Conservation (phyloP, 371 early-diverging fungal species). For the Mucor indicus region DNA sequence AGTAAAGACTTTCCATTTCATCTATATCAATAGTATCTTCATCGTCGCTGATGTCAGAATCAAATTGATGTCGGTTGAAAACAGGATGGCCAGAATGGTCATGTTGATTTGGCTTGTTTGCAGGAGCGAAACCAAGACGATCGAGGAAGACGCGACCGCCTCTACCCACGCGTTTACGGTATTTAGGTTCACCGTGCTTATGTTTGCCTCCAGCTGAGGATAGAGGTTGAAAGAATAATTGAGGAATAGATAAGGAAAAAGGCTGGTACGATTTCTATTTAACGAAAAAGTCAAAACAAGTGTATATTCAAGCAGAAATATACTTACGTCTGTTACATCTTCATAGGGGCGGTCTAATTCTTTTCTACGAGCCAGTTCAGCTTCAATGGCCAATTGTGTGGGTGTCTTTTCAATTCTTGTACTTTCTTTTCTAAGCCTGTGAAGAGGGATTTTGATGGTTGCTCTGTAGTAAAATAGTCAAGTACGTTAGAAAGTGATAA, state of each 20-base stretch:
- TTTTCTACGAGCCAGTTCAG: constrained; percentile 51
- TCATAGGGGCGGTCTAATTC: constrained; percentile 55
- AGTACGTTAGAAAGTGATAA: background rate
- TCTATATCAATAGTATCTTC: constrained; percentile 51
- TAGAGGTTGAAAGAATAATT: constrained; percentile 29
- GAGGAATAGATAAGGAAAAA: constrained; percentile 35
- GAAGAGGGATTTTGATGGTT: constrained; percentile 57
- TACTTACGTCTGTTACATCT: constrained; percentile 55
- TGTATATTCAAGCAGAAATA: background rate
- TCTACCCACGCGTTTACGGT: constrained; percentile 58
- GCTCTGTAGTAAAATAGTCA: constrained; percentile 24
- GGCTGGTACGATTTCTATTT: constrained; percentile 50
- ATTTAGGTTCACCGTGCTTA: constrained; percentile 28
- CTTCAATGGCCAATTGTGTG: constrained; percentile 40
- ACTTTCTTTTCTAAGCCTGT: constrained; percentile 40
- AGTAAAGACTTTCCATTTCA: constrained; percentile 40
- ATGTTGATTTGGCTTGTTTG: constrained; percentile 1
- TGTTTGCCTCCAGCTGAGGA: too few relatives aligned
- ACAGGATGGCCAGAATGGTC: background rate
- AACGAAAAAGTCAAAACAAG: background rate
- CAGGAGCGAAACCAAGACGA: constrained; percentile 18
- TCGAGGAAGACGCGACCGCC: constrained; percentile 62
- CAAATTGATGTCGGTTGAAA: constrained; percentile 36
- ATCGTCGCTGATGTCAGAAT: constrained; percentile 52
- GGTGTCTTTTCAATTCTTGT: constrained; percentile 35